Percentiles rank a stretch among this genome's conserved stretches.
Conservation (phyloP, 1,139 yeast genomes). For the Pichia sp. region DNA sequence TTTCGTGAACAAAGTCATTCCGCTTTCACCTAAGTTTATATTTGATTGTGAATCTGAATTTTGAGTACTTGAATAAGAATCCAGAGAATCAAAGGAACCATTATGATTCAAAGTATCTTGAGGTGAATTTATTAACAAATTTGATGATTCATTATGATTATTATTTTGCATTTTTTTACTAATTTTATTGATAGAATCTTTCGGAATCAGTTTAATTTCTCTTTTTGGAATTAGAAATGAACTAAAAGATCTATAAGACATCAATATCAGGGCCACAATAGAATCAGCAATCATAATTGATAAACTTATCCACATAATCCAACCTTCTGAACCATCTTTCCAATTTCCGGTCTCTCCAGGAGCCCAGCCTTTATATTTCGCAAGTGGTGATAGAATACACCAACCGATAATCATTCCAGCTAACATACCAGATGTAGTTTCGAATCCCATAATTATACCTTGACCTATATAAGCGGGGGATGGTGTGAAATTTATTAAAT, state of each 20-base stretch:
- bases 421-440: conserved; percentile 86
- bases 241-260: conserved; percentile 41
- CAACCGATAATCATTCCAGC: conserved; percentile 88
- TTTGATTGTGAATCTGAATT: conserved; percentile 4
- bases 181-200: neutral
- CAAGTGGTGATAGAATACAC: conserved; percentile 81
- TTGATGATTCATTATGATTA: conserved; percentile 1
- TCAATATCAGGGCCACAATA: conserved; percentile 68
- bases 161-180: neutral
- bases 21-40: conserved; percentile 8
- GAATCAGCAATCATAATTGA: conserved; percentile 95
- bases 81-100: neutral
- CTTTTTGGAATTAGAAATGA: neutral
- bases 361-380: conserved; percentile 72
- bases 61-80: conserved; percentile 13
- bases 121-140: neutral
- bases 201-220: neutral
- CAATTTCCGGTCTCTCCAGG: conserved; percentile 87
- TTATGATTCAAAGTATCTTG: neutral
- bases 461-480: conserved; percentile 98
- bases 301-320: conserved; percentile 93
- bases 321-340: conserved; percentile 92
- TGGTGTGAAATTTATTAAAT: conserved; percentile 87
- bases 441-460: conserved; percentile 95
- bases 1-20: conserved; percentile 22